Conservation (phyloP, 257 asterid species). For the Nicotiana knightiana region DNA sequence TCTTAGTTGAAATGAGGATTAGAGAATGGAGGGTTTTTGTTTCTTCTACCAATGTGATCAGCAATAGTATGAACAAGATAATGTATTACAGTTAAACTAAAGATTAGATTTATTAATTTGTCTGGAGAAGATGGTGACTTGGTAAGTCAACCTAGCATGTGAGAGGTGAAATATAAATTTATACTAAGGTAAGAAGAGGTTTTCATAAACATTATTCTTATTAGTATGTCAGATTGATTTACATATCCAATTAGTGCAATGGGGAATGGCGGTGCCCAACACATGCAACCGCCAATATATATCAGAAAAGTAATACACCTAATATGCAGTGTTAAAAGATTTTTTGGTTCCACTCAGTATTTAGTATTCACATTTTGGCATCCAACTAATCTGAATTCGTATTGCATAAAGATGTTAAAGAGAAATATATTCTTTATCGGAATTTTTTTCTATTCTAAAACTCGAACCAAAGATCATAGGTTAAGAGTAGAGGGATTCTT, state of each 20-base stretch:
- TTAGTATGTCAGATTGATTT: background rate
- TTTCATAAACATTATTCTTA: background rate
- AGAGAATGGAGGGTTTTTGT: background rate
- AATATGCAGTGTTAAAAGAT: no score
- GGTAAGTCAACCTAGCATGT: constrained; percentile 46
- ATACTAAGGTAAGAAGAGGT: background rate
- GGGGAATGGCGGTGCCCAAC: constrained; percentile 19
- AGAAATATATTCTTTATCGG: no score
- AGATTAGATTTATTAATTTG: background rate
- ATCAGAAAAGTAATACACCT: no score
- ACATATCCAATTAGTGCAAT: background rate
- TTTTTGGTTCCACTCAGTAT: no score
- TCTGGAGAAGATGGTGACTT: constrained; percentile 31
- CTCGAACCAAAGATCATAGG: rapidly evolving
- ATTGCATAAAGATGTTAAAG: rapidly evolving
- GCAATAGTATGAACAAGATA: background rate
- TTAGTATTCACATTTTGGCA: no score
- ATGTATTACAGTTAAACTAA: background rate
- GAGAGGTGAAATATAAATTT: constrained; percentile 18
- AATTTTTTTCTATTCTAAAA: no score
- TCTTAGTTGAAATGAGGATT: background rate
- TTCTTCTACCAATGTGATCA: background rate
- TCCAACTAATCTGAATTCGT: rapidly evolving
- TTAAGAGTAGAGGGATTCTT: no score
- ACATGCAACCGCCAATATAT: background rate